These are phyloP conservation scores for Oldenlandia corymbosa DNA, from an alignment of 257 asterid species.

Conservation along the genomic window DNA sequence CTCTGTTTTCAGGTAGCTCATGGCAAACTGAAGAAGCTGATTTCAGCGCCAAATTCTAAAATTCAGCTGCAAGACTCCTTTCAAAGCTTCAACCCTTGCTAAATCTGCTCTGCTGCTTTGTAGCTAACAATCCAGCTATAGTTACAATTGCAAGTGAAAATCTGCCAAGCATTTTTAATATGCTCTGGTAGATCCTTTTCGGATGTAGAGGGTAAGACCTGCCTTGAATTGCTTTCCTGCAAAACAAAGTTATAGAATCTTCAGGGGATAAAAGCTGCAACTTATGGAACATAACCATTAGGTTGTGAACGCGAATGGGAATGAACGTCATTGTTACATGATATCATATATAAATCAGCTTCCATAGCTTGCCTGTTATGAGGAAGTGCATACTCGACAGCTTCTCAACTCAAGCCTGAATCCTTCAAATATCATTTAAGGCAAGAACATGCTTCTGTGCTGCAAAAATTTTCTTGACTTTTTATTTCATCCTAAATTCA, in stretches of 20 bases:
- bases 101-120: slow-evolving; percentile 13
- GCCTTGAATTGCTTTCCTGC: slow-evolving; percentile 16
- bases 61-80: slow-evolving; percentile 19
- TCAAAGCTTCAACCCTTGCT: slow-evolving; percentile 26
- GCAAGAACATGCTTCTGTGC: slow-evolving; percentile 11
- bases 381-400: slow-evolving; percentile 13
- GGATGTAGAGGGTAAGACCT: slow-evolving; percentile 17
- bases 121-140: slow-evolving; percentile 22
- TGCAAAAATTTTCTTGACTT: slow-evolving; percentile 9
- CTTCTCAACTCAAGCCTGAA: slow-evolving; percentile 16
- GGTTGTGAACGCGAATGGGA: neutral
- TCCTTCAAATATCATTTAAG: slow-evolving; percentile 19
- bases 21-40: slow-evolving; percentile 32
- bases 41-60: slow-evolving; percentile 27
- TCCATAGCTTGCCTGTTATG: slow-evolving; percentile 7
- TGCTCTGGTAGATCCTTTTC: neutral
- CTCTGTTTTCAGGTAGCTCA: slow-evolving; percentile 34
- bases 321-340: slow-evolving; percentile 9
- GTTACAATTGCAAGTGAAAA: slow-evolving; percentile 33
- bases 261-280: slow-evolving; percentile 10
- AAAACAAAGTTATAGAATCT: slow-evolving; percentile 19
- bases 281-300: neutral
- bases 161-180: slow-evolving; percentile 21
- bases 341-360: slow-evolving; percentile 19
- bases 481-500: slow-evolving; percentile 2